Percentiles rank a stretch among this genome's conserved stretches.
Conservation (phyloP, 2,329 filamentous ascomycete genomes). For the Hymenoscyphus infarciens region DNA sequence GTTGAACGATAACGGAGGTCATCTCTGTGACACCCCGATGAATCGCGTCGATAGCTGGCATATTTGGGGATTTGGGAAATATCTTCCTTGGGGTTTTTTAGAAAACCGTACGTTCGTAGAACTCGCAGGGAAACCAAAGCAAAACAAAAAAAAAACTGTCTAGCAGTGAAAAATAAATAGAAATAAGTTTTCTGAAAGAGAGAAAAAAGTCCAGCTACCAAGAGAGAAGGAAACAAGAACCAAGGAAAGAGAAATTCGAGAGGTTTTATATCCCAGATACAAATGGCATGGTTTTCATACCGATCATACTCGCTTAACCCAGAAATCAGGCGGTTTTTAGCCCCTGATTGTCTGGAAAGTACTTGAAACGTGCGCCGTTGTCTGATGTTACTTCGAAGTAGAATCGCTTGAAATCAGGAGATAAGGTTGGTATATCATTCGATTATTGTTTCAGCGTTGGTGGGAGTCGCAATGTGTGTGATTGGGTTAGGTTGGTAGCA, state of each 20-base stretch:
- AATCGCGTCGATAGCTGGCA: background rate
- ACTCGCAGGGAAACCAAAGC: background rate
- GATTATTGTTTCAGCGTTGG: too few relatives aligned
- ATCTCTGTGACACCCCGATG: background rate
- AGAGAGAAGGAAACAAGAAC: background rate
- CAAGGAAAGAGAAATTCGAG: background rate
- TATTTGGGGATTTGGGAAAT: background rate
- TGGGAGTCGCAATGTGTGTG: too few relatives aligned
- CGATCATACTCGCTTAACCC: too few relatives aligned
- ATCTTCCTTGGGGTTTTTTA: too few relatives aligned
- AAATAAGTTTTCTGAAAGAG: background rate
- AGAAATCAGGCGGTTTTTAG: too few relatives aligned
- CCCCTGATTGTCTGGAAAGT: too few relatives aligned
- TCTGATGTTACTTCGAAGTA: too few relatives aligned
- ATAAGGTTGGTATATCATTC: too few relatives aligned
- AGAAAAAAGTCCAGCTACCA: background rate
- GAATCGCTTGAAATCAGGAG: too few relatives aligned
- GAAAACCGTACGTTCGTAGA: background rate
- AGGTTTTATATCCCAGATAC: background rate
- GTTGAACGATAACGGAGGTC: background rate
- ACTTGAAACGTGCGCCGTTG: too few relatives aligned
- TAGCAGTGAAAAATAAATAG: background rate
- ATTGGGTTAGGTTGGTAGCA: too few relatives aligned
- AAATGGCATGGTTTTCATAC: too few relatives aligned
- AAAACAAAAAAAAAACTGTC: background rate